Percentiles rank a stretch among this genome's conserved stretches.
Evolutionary conservation across 345 rosid species (phyloP).

Genomic region (Rhizophora mangle): DNA sequence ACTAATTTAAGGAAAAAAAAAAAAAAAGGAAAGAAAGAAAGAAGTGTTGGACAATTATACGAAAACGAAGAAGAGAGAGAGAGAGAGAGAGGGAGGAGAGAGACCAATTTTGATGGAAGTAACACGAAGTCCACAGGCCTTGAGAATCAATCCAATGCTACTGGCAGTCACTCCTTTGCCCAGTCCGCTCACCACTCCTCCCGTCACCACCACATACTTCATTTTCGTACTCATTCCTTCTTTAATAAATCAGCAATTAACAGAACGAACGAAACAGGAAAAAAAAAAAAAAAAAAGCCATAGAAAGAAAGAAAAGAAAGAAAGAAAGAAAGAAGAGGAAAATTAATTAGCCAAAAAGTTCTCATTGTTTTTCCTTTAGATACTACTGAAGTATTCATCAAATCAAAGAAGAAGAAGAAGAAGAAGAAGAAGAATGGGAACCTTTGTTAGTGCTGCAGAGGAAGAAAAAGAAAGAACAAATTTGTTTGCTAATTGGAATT

Average conservation of each 20-base stretch:
- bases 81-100: neutral
- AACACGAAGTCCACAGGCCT: slow-evolving; percentile 77
- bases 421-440: neutral
- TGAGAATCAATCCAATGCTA: slow-evolving; percentile 76
- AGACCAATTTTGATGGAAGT: slow-evolving; percentile 75
- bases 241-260: neutral
- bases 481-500: neutral
- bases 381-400: too few relatives aligned
- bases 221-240: slow-evolving; percentile 21
- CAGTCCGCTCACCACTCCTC: slow-evolving; percentile 81
- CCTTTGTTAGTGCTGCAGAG: neutral
- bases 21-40: neutral
- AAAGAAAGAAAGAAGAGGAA: neutral
- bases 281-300: neutral
- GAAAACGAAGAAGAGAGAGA: neutral
- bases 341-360: too few relatives aligned
- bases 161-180: slow-evolving; percentile 90
- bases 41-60: neutral
- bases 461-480: neutral
- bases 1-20: neutral
- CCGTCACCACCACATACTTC: slow-evolving; percentile 81
- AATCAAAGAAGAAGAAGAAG: neutral
- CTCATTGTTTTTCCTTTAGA: too few relatives aligned
- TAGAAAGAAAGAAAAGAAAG: neutral
- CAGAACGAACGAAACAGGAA: neutral